These are phyloP conservation scores for Sedum album DNA, from an alignment of 164 flowering plant species.

Conservation along the genomic window DNA sequence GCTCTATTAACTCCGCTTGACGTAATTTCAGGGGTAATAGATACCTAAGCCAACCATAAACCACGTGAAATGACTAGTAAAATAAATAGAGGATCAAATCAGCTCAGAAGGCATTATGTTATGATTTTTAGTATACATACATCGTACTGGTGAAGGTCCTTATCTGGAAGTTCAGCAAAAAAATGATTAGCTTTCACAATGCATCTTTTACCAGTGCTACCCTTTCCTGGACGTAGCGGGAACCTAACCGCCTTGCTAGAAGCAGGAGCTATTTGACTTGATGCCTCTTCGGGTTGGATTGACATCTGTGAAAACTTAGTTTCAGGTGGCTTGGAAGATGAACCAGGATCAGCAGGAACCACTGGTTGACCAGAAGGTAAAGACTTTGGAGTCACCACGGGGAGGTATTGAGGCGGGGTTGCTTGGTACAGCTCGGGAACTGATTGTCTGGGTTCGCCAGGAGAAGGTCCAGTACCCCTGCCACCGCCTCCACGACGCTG, in stretches of 20 bases:
- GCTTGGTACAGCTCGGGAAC: constrained; percentile 93
- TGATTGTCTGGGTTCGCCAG: constrained; percentile 35
- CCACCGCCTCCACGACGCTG: constrained; percentile 13
- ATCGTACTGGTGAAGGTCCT: constrained; percentile 82
- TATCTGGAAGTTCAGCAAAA: constrained; percentile 77
- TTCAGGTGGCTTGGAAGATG: constrained; percentile 33
- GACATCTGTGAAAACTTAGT: constrained; percentile 37
- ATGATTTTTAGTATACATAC: constrained; percentile 25
- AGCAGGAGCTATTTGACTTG: constrained; percentile 30
- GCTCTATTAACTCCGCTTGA: constrained; percentile 86
- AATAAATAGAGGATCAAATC: neutral
- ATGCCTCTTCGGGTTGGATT: constrained; percentile 24
- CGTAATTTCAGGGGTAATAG: constrained; percentile 79
- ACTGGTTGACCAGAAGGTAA: constrained; percentile 14
- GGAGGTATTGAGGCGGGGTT: constrained; percentile 32
- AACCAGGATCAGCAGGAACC: constrained; percentile 31
- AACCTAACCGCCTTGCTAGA: constrained; percentile 63
- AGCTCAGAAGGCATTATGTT: neutral
- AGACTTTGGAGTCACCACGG: constrained; percentile 30
- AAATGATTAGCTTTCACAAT: constrained; percentile 82
- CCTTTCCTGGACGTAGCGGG: constrained; percentile 74
- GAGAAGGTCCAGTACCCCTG: constrained; percentile 28
- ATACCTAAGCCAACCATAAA: constrained; percentile 37
- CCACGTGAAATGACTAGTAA: neutral
- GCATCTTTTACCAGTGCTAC: constrained; percentile 49